Percentiles rank a stretch among this genome's conserved stretches.
These are phyloP conservation scores for Sphaceloma murrayae DNA, from an alignment of 2,329 filamentous ascomycete species.

Conservation along the genomic window DNA sequence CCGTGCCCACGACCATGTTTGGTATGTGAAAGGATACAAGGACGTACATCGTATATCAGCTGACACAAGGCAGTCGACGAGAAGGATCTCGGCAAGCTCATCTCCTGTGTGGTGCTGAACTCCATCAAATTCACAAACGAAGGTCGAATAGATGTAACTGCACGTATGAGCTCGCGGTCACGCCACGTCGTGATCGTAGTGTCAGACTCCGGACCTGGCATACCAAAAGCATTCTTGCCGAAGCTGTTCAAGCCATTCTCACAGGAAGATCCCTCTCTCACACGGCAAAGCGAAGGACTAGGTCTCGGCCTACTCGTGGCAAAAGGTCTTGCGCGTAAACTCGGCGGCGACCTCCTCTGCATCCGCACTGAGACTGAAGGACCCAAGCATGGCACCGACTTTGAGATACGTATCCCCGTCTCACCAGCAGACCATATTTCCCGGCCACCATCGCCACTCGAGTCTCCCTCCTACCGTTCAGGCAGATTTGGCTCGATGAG, in stretches of 20 bases:
- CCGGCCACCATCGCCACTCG: constrained; percentile 43
- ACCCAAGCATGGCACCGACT: constrained; percentile 54
- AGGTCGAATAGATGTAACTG: constrained; percentile 49
- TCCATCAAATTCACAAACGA: constrained; percentile 60
- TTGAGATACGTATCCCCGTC: constrained; percentile 57
- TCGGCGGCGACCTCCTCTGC: constrained; percentile 58
- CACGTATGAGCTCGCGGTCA: constrained; percentile 41
- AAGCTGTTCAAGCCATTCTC: constrained; percentile 62
- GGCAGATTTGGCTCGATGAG: not conserved
- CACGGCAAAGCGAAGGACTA: constrained; percentile 57
- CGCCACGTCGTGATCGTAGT: constrained; percentile 53
- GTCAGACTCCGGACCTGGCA: constrained; percentile 58
- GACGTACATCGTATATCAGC: not conserved
- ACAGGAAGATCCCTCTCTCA: constrained; percentile 58
- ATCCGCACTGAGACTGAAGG: constrained; percentile 54
- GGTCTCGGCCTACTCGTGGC: constrained; percentile 63
- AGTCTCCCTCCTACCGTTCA: constrained; percentile 28
- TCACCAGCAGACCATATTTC: constrained; percentile 43
- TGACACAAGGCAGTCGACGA: constrained; percentile 42
- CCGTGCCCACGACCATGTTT: constrained; percentile 45
- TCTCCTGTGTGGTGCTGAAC: constrained; percentile 56
- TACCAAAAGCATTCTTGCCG: constrained; percentile 55
- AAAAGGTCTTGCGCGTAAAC: constrained; percentile 58
- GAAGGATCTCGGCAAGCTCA: constrained; percentile 52
- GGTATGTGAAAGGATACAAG: constrained; percentile 25